These are phyloP conservation scores for Sporobolomyces phaffii DNA, from an alignment of 768 basidiomycete genomes.

Conservation along the genomic window DNA sequence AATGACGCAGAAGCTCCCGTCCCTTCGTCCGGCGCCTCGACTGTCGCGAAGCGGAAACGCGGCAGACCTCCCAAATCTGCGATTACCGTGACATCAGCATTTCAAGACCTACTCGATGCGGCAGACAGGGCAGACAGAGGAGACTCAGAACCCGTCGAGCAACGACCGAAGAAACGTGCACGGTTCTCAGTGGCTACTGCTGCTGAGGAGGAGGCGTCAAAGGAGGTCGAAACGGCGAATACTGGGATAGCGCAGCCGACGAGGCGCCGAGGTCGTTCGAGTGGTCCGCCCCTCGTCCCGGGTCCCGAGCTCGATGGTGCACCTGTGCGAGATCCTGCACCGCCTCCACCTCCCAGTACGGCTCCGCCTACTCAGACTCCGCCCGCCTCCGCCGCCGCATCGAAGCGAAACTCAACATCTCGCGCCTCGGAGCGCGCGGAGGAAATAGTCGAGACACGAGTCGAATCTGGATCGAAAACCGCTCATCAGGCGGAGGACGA, in stretches of 20 bases:
- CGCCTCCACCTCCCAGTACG: neutral
- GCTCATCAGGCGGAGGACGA: too few species aligned
- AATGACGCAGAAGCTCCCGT: too few species aligned
- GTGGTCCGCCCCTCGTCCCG: slow-evolving; percentile 3
- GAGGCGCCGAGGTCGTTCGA: neutral
- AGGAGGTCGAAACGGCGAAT: neutral
- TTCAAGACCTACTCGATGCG: neutral
- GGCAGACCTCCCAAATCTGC: too few species aligned
- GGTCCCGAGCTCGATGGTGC: slow-evolving; percentile 11
- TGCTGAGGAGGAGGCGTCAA: too few species aligned
- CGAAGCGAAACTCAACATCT: too few species aligned
- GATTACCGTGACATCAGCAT: slow-evolving; percentile 44
- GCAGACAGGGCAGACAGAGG: neutral
- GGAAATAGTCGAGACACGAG: too few species aligned
- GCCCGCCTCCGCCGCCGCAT: neutral
- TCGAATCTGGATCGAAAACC: too few species aligned
- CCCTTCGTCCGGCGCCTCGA: too few species aligned
- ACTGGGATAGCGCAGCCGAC: neutral
- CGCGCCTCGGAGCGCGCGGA: too few species aligned
- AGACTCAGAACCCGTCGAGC: neutral
- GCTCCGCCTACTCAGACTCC: neutral
- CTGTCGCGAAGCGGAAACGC: too few species aligned
- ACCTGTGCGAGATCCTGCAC: neutral
- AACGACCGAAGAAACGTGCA: slow-evolving; percentile 1
- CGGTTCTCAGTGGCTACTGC: neutral